phyloP scores from a whole-genome alignment of 345 rosid genomes.

The Rhodamnia rubescens region DNA sequence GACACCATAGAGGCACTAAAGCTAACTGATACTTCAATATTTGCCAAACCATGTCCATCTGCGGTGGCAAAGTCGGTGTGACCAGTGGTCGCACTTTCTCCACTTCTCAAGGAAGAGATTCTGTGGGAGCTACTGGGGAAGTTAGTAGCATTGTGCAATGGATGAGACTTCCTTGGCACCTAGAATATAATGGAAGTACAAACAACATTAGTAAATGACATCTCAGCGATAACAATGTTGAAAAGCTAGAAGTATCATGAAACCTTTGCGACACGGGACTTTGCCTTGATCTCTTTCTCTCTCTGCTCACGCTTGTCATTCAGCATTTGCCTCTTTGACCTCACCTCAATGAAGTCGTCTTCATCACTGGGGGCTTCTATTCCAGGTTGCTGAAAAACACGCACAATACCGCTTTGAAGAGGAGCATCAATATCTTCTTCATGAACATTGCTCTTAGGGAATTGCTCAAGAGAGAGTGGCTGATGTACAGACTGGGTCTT shows the following conservation, averaged over 20 bases:
- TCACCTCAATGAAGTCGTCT: conserved; percentile 96
- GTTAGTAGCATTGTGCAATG: conserved; percentile 23
- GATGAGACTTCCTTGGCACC: conserved; percentile 48
- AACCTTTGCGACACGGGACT: conserved; percentile 76
- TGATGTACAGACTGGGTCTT: conserved; percentile 30
- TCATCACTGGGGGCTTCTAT: conserved; percentile 87
- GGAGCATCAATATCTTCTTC: conserved; percentile 59
- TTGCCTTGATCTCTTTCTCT: conserved; percentile 91
- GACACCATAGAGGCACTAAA: conserved; percentile 18
- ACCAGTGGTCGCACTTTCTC: conserved; percentile 23
- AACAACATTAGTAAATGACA: not conserved
- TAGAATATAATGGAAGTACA: conserved; percentile 23
- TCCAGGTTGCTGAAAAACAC: conserved; percentile 79
- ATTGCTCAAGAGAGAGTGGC: conserved; percentile 22
- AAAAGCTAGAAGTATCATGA: conserved; percentile 3
- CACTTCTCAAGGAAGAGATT: conserved; percentile 23
- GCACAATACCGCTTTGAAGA: conserved; percentile 70
- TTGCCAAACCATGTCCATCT: conserved; percentile 24
- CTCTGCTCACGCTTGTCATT: conserved; percentile 94
- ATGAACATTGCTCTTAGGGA: conserved; percentile 35
- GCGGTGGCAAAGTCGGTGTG: conserved; percentile 21
- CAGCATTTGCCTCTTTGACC: conserved; percentile 97
- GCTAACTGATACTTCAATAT: conserved; percentile 28
- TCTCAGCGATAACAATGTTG: not conserved
- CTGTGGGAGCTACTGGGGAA: conserved; percentile 30